phyloP scores from a whole-genome alignment of 371 early-diverging fungal species.

The Batrachochytrium dendrobatidis region DNA sequence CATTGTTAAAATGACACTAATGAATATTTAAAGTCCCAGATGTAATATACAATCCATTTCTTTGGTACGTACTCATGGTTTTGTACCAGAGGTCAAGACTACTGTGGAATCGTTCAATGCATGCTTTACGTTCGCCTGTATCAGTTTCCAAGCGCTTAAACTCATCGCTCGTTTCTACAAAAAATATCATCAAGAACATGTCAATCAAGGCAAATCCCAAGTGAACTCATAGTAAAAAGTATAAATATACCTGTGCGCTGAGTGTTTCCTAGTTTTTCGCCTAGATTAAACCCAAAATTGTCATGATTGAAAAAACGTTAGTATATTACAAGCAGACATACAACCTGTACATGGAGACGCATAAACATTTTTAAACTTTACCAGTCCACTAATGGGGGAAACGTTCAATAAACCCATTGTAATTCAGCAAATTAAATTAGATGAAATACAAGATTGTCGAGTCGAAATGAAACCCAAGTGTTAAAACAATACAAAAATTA shows the following conservation, averaged over 20 bases:
- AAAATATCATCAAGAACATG: not conserved
- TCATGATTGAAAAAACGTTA: too few species aligned
- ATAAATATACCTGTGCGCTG: conserved; percentile 4
- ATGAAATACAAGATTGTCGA: too few species aligned
- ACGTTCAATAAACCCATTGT: too few species aligned
- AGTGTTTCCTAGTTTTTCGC: conserved; percentile 8
- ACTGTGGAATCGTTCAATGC: conserved; percentile 26
- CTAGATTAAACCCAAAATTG: conserved; percentile 9
- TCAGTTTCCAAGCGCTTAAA: conserved; percentile 40
- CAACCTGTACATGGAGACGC: too few species aligned
- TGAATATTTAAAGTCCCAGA: not conserved
- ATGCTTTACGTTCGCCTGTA: conserved; percentile 31
- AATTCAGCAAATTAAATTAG: too few species aligned
- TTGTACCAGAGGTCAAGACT: conserved; percentile 23
- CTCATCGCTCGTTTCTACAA: conserved; percentile 41
- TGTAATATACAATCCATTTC: conserved; percentile 6
- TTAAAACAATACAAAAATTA: too few species aligned
- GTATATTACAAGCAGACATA: too few species aligned
- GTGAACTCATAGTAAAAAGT: not conserved
- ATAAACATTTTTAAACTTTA: too few species aligned
- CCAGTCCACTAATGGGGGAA: too few species aligned
- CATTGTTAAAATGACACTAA: not conserved
- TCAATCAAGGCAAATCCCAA: not conserved
- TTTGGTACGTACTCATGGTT: conserved; percentile 22
- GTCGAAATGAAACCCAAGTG: too few species aligned